Percentiles rank a stretch among this genome's conserved stretches.
These are phyloP conservation scores for Blepharisma stoltei DNA, from an alignment of 73 alveolate genomes.

Conservation along the genomic window DNA sequence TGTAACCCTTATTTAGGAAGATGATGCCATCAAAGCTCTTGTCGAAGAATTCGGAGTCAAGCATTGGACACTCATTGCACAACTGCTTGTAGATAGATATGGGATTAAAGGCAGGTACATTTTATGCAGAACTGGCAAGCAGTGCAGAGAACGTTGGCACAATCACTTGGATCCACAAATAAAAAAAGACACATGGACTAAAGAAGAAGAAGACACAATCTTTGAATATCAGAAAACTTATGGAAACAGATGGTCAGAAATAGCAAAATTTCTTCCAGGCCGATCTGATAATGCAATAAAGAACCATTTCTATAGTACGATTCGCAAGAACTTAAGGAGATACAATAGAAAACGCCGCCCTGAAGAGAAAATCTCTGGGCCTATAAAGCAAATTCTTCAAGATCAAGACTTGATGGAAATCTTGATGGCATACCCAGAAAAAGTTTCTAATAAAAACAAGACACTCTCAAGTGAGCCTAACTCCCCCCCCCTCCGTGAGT, in stretches of 20 bases:
- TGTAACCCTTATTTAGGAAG: not conserved
- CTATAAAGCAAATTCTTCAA: not conserved
- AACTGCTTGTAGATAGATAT: not conserved
- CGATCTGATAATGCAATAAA: slow-evolving; percentile 66
- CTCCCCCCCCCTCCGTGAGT: too few species aligned
- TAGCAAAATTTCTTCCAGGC: slow-evolving; percentile 65
- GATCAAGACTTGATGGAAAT: not conserved
- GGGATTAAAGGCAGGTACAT: not conserved
- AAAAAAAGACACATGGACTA: slow-evolving; percentile 64
- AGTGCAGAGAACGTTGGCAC: slow-evolving; percentile 71
- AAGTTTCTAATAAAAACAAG: not conserved
- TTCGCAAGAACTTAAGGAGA: slow-evolving; percentile 40
- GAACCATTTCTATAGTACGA: slow-evolving; percentile 68
- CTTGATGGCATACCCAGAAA: not conserved
- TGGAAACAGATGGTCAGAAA: slow-evolving; percentile 76
- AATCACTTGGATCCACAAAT: slow-evolving; percentile 66
- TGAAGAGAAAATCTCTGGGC: not conserved
- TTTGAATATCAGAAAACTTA: slow-evolving; percentile 54
- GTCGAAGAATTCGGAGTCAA: not conserved
- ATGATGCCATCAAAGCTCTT: not conserved
- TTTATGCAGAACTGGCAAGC: not conserved
- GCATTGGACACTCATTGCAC: not conserved
- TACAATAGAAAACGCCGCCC: not conserved
- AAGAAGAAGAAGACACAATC: slow-evolving; percentile 69
- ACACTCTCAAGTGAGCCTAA: not conserved